Base-by-base conservation (phyloP, 345 rosid genomes). In the Atalantia buxifolia region DNA sequence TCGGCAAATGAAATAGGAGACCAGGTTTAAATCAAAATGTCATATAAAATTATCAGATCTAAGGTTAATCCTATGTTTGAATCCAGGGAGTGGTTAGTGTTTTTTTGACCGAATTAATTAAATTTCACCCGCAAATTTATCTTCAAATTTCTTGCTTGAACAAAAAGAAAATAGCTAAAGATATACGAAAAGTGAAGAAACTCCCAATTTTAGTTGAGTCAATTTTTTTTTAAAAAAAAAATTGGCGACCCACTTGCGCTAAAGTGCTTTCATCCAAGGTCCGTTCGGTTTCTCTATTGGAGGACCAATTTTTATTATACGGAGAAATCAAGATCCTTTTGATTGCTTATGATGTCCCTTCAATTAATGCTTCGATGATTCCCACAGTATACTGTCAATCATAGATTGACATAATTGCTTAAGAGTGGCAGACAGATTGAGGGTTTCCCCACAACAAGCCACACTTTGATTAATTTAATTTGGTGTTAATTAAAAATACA, bases 361-460 rank as follows among this genome's bases (percentile, higher is more conserved):
- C 62, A 33, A 72, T 14, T n/a, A 86, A 67, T 81, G 88, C 81
- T 72, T 66, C 6, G 45, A 77, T 83, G 86, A 85, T 86, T 83
- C 83, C 88, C 75, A 82, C 86, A 83, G 67, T 59, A n/a, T 22
- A 2, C 24, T 59, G 74, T 82, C 57, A 76, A 67, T 62, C 73
- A 68, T 81, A 72, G 19, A 36, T 27, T 66, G 77, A 72, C 40
- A 48, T 36, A 71, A 70, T 59, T 74, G 71, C 78, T 63, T 28
- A 22, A 31, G 35, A 81, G 74, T 90, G 93, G 91, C 93, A 81
- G 91, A 87, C 93, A 88, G 68, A 85, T 85, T 88, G 84, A 86
- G 86, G 86, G 83, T 84, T 83, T 77, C 80, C 88, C 84, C 81
- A 79, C 79, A 78, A 45, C 13, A 59, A 76, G 67, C 72, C 60